These are phyloP conservation scores for Penicillium longicatenatum DNA, from an alignment of 495 filamentous ascomycete species.

Conservation along the genomic window DNA sequence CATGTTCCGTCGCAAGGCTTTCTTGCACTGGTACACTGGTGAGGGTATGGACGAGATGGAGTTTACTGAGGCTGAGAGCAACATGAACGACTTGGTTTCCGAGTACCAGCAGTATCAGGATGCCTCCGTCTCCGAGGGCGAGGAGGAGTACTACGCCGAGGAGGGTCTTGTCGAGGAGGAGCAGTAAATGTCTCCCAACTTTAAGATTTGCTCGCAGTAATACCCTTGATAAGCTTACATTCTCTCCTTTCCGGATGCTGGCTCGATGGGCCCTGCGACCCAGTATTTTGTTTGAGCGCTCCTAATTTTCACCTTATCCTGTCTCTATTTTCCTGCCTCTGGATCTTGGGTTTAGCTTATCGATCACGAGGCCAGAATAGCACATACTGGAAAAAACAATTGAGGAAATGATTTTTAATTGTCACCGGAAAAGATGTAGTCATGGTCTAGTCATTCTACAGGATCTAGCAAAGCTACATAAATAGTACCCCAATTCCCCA, in stretches of 20 bases:
- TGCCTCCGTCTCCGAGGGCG: conserved; percentile 77
- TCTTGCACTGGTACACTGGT: conserved; percentile 99
- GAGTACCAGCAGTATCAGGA: conserved; percentile 99
- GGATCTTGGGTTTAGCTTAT: conserved; percentile 27
- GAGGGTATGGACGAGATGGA: conserved; percentile 99
- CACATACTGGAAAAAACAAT: conserved; percentile 49
- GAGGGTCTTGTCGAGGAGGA: conserved; percentile 44
- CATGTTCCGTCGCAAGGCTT: conserved; percentile 99
- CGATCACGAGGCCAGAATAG: conserved; percentile 36
- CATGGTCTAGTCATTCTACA: no score
- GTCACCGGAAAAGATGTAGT: neutral
- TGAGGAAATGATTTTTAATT: conserved; percentile 24
- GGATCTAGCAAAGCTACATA: neutral
- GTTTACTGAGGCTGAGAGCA: conserved; percentile 99
- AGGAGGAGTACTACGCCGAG: conserved; percentile 67
- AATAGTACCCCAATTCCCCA: no score
- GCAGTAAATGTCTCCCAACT: conserved; percentile 37
- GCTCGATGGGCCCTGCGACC: conserved; percentile 29
- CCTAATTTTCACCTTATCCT: conserved; percentile 43
- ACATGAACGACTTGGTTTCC: conserved; percentile 99
- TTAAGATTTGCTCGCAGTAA: conserved; percentile 46
- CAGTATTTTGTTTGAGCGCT: conserved; percentile 48
- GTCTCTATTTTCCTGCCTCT: conserved; percentile 43
- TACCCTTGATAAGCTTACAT: conserved; percentile 47
- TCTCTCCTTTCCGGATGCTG: conserved; percentile 31